Conservation (phyloP, 352 stramenopile genomes). For the Phytophthora cryptogea region DNA sequence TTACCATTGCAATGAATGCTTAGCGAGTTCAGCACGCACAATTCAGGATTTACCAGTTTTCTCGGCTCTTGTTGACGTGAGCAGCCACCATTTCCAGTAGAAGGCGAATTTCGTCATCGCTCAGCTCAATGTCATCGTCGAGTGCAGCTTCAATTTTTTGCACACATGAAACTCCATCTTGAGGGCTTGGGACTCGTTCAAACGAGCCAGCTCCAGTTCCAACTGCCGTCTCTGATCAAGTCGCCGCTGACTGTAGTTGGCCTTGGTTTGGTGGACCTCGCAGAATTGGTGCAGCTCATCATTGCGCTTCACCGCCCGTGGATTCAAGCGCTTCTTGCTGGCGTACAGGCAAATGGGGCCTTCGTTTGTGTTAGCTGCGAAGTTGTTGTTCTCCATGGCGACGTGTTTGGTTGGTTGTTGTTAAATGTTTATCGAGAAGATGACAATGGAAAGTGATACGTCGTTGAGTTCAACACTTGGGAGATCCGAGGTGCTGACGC, state of each 20-base stretch:
- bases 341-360: slow-evolving; percentile 31
- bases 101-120: slow-evolving; percentile 21
- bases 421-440: no score
- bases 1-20: no score
- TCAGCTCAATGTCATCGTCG: slow-evolving; percentile 13
- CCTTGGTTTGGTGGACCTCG: slow-evolving; percentile 25
- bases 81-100: slow-evolving; percentile 24
- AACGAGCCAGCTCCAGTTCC: slow-evolving; percentile 10
- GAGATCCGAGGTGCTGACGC: no score
- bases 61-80: background rate
- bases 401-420: no score
- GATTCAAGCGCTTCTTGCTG: slow-evolving; percentile 40
- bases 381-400: background rate
- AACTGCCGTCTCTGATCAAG: slow-evolving; percentile 24
- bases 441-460: no score
- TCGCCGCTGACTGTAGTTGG: slow-evolving; percentile 14
- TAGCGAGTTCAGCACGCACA: no score
- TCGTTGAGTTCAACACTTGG: no score
- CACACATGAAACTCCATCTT: background rate
- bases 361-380: background rate
- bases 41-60: no score
- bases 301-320: slow-evolving; percentile 39
- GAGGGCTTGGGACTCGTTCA: background rate
- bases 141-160: background rate
- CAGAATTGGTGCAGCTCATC: slow-evolving; percentile 41